These are phyloP conservation scores for Helotiales sp. DNA, from an alignment of 2,329 filamentous ascomycete genomes.

Conservation along the genomic window DNA sequence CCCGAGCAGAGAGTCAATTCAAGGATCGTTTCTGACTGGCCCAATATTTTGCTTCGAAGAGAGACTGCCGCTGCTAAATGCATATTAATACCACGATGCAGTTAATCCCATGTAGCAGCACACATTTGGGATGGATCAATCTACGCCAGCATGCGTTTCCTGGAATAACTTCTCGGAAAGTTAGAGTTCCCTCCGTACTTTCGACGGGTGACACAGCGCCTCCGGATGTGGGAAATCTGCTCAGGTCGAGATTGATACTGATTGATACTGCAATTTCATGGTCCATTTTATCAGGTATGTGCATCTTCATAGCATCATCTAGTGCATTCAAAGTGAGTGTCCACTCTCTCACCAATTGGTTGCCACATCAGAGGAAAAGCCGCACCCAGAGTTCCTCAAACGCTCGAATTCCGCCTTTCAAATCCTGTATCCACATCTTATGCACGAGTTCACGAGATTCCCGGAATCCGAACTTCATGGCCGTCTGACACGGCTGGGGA, in stretches of 20 bases:
- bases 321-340: neutral
- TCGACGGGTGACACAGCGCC: neutral
- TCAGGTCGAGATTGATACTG: neutral
- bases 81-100: slow-evolving; percentile 23
- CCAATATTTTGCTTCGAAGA: slow-evolving; percentile 15
- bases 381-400: slow-evolving; percentile 14
- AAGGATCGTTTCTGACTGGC: slow-evolving; percentile 17
- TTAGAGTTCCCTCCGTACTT: neutral
- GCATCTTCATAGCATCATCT: neutral
- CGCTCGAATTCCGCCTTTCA: slow-evolving; percentile 8
- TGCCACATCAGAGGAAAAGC: slow-evolving; percentile 23
- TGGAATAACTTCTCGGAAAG: neutral
- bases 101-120: slow-evolving; percentile 17
- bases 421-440: slow-evolving; percentile 17
- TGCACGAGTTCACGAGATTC: slow-evolving; percentile 22
- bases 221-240: neutral
- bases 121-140: no score
- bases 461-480: slow-evolving; percentile 18
- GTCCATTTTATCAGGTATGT: neutral
- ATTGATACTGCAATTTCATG: neutral
- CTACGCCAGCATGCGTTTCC: neutral
- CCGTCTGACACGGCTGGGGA: slow-evolving; percentile 1
- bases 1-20: slow-evolving; percentile 25
- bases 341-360: slow-evolving; percentile 20
- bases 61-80: slow-evolving; percentile 29